phyloP scores from a whole-genome alignment of 495 filamentous ascomycete genomes.

The Xylaria nigripes region DNA sequence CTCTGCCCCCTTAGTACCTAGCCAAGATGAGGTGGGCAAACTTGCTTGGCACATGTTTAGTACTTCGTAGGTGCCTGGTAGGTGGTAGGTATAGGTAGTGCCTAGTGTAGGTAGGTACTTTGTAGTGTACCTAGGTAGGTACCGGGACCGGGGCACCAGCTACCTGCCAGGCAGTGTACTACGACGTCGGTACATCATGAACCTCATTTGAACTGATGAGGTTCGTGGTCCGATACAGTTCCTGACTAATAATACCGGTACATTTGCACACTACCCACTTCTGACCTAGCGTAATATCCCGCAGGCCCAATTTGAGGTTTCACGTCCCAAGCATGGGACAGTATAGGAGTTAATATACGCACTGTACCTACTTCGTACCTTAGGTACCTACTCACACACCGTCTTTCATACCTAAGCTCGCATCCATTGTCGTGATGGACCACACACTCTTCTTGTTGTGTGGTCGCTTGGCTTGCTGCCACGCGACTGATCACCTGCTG shows the following conservation, averaged over 20 bases:
- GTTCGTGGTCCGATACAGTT: background rate
- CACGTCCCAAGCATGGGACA: background rate
- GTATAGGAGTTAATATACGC: no score
- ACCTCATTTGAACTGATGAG: background rate
- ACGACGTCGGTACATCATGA: background rate
- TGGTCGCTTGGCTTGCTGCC: conserved; percentile 14
- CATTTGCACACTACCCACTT: background rate
- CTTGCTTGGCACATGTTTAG: no score
- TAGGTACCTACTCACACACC: conserved; percentile 2
- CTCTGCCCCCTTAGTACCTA: background rate
- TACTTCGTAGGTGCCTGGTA: no score
- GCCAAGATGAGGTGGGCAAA: background rate
- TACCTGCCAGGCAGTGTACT: background rate
- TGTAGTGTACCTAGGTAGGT: background rate
- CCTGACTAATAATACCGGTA: background rate
- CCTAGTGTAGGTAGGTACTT: no score
- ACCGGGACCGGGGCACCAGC: background rate
- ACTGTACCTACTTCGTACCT: no score
- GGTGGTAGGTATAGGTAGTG: no score
- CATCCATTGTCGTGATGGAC: background rate
- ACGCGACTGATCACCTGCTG: conserved; percentile 13
- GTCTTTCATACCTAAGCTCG: conserved; percentile 12
- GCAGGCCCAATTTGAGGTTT: background rate
- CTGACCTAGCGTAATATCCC: background rate
- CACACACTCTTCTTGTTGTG: conserved; percentile 4